A percentile compares a stretch with the other conserved stretches of the same genome.
phyloP scores from a whole-genome alignment of 2,329 filamentous ascomycete genomes.

The Talaromyces sp. region DNA sequence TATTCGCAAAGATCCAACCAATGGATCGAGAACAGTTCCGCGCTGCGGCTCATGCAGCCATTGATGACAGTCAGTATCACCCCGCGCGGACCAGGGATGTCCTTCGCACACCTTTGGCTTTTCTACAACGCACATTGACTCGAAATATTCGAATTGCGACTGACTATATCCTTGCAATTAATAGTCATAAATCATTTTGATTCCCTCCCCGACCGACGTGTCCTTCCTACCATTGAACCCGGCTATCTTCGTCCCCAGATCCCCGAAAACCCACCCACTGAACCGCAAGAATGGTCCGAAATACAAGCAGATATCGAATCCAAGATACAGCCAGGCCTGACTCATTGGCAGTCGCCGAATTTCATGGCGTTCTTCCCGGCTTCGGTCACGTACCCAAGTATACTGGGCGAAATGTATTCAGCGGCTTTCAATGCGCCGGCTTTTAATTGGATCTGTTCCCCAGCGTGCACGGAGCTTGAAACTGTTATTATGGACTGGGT shows the following conservation, averaged over 20 bases:
- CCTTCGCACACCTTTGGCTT: not conserved
- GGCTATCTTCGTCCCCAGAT: constrained; percentile 82
- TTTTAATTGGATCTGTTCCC: constrained; percentile 96
- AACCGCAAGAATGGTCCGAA: constrained; percentile 67
- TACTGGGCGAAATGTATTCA: constrained; percentile 89
- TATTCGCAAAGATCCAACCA: not conserved
- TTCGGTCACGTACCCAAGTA: constrained; percentile 73
- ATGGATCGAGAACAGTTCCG: constrained; percentile 82
- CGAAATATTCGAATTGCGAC: not conserved
- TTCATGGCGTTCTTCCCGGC: constrained; percentile 97
- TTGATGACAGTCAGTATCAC: constrained; percentile 70
- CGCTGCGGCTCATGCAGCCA: constrained; percentile 69
- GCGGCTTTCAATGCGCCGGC: constrained; percentile 83
- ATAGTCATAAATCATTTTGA: constrained; percentile 82
- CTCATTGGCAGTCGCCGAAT: constrained; percentile 90
- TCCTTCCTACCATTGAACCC: constrained; percentile 74
- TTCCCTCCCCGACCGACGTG: constrained; percentile 64
- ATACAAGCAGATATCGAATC: constrained; percentile 81
- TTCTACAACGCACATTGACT: not conserved
- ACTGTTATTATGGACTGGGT: constrained; percentile 93
- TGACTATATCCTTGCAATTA: not conserved
- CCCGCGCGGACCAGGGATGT: not conserved
- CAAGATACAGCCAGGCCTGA: constrained; percentile 87
- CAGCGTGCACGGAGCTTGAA: constrained; percentile 88
- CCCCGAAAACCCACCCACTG: constrained; percentile 63